Conservation (phyloP, 2,329 filamentous ascomycete genomes). For the Colletotrichum musicola region DNA sequence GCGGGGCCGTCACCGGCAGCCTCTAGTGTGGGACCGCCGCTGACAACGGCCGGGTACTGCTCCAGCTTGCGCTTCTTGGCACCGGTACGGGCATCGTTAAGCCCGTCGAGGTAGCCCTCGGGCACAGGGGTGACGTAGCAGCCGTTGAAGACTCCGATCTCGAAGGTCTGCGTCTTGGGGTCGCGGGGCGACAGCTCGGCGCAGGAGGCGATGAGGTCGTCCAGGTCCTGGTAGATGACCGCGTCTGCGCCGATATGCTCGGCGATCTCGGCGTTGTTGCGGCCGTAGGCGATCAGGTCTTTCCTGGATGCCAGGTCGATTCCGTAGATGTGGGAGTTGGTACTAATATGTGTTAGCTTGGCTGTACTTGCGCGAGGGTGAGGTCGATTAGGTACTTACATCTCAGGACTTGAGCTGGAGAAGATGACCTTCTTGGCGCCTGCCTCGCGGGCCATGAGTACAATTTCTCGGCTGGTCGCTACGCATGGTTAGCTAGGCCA, state of each 20-base stretch:
- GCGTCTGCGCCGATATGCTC: conserved; percentile 58
- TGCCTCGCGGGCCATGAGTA: conserved; percentile 83
- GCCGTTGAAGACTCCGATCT: conserved; percentile 93
- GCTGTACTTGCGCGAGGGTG: neutral
- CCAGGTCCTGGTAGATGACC: conserved; percentile 73
- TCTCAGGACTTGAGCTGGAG: conserved; percentile 83
- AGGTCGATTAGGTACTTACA: conserved; percentile 77
- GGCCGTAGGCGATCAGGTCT: conserved; percentile 57
- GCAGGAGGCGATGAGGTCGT: conserved; percentile 85
- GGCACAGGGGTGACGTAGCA: conserved; percentile 86
- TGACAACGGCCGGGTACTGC: conserved; percentile 4
- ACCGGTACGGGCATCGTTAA: conserved; percentile 73
- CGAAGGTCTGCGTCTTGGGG: conserved; percentile 73
- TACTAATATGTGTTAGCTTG: neutral
- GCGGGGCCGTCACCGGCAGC: conserved; percentile 9
- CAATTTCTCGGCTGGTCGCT: conserved; percentile 74
- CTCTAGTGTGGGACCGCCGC: conserved; percentile 20
- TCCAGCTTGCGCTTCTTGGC: conserved; percentile 68
- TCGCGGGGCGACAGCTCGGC: conserved; percentile 74
- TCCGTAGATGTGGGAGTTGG: conserved; percentile 50
- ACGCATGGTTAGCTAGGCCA: too few relatives aligned
- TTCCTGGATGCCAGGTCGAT: conserved; percentile 60
- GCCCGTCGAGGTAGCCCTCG: conserved; percentile 84
- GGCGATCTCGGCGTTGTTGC: conserved; percentile 56
- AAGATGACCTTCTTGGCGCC: conserved; percentile 87